Conservation (phyloP, 805 yeast species). For the Saturnispora kantuleensis region DNA sequence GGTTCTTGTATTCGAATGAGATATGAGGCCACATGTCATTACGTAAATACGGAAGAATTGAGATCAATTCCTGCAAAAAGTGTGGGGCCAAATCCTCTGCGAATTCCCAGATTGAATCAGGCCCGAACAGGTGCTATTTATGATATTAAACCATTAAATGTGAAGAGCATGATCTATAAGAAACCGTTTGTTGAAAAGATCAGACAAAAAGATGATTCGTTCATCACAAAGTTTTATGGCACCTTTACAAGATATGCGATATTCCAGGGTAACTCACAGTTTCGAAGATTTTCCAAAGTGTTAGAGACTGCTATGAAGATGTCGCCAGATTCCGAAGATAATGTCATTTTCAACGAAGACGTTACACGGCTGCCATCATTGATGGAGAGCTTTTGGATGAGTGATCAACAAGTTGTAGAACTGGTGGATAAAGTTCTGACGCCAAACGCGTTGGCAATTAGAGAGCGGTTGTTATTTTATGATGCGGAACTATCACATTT, state of each 20-base stretch:
- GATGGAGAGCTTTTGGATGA: background rate
- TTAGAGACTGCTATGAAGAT: background rate
- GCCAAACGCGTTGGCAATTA: conserved; percentile 14
- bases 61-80: too few relatives aligned
- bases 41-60: background rate
- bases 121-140: too few relatives aligned
- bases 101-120: too few relatives aligned
- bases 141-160: background rate
- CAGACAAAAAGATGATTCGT: background rate
- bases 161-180: background rate
- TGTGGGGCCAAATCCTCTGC: too few relatives aligned
- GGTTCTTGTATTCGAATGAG: background rate
- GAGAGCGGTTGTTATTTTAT: conserved; percentile 16
- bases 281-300: background rate
- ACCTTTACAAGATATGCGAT: background rate
- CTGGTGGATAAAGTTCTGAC: background rate
- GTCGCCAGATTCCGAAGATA: background rate
- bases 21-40: background rate
- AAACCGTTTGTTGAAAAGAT: background rate
- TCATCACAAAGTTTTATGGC: conserved; percentile 1
- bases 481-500: conserved; percentile 11
- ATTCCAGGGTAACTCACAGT: background rate
- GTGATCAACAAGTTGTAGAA: conserved; percentile 1
- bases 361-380: background rate
- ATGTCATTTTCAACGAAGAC: too few relatives aligned